Evolutionary conservation across 768 basidiomycete species (phyloP).

Genomic region (Rhodotorula kratochvilovae): DNA sequence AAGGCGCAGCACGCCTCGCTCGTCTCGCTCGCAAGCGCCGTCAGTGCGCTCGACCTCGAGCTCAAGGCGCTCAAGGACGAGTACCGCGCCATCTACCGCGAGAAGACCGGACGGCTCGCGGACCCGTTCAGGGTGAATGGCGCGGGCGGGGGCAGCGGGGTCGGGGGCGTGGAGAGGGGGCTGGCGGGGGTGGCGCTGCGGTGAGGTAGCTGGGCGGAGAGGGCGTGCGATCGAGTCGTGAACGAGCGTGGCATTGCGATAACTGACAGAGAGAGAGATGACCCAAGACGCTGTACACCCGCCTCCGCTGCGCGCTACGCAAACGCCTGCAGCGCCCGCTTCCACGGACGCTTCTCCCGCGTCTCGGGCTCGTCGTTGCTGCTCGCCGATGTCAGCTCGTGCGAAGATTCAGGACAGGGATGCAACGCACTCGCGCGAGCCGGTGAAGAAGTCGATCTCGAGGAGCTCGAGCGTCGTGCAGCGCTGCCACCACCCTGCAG

Average conservation of each 20-base stretch:
- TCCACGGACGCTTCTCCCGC: background rate
- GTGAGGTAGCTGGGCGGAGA: background rate
- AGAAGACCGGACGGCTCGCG: conserved; percentile 35
- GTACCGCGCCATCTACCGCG: conserved; percentile 36
- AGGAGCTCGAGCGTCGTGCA: background rate
- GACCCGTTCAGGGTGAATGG: conserved; percentile 36
- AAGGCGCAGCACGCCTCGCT: conserved; percentile 40
- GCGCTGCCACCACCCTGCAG: background rate
- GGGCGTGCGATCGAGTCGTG: background rate
- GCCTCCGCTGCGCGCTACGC: background rate
- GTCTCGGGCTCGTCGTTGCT: background rate
- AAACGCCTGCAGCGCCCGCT: background rate
- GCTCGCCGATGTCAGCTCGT: background rate
- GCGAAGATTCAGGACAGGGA: too few species aligned
- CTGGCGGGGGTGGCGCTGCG: conserved; percentile 21
- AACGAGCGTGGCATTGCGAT: background rate
- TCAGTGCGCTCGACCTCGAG: conserved; percentile 32
- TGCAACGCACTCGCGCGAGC: conserved; percentile 17
- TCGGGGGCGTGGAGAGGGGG: conserved; percentile 16
- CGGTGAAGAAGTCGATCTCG: conserved; percentile 21
- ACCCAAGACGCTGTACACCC: background rate
- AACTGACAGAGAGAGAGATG: background rate
- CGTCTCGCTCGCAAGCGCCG: conserved; percentile 33
- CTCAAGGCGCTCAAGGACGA: conserved; percentile 38
- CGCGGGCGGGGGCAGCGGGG: background rate